These are phyloP conservation scores for Chlorociboria aeruginascens DNA, from an alignment of 495 filamentous ascomycete genomes.

Conservation along the genomic window DNA sequence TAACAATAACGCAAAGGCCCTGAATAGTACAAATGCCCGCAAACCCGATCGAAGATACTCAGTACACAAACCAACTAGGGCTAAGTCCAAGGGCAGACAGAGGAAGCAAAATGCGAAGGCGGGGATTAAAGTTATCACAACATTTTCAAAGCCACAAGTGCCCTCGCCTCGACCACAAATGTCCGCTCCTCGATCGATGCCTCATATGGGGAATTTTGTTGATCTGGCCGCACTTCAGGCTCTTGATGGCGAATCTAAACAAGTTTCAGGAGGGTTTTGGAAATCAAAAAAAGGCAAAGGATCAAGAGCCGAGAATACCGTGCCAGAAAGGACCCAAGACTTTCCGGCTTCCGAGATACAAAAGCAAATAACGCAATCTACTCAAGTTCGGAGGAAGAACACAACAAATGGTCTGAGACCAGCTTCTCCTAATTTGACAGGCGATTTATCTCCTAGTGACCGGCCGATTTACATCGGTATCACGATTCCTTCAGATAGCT, in stretches of 20 bases:
- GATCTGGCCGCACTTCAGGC: conserved; percentile 38
- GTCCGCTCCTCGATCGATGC: conserved; percentile 1
- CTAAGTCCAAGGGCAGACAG: conserved; percentile 36
- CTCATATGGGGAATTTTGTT: conserved; percentile 29
- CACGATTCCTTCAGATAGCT: conserved; percentile 48
- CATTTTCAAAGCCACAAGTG: conserved; percentile 7
- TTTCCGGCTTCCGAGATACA: not conserved
- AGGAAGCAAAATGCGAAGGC: conserved; percentile 43
- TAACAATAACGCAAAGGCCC: not conserved
- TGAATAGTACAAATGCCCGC: conserved; percentile 5
- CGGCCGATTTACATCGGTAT: conserved; percentile 73
- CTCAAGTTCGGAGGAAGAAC: conserved; percentile 11
- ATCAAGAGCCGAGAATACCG: not conserved
- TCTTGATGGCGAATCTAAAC: conserved; percentile 28
- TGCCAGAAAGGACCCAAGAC: not conserved
- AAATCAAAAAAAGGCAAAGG: conserved; percentile 13
- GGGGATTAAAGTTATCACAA: conserved; percentile 55
- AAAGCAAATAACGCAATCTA: not conserved
- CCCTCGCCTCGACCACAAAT: not conserved
- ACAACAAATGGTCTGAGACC: conserved; percentile 12
- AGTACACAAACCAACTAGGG: conserved; percentile 24
- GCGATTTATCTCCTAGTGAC: conserved; percentile 64
- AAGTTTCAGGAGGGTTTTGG: conserved; percentile 16
- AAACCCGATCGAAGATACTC: conserved; percentile 19
- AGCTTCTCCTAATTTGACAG: conserved; percentile 17